Conservation (phyloP, 495 filamentous ascomycete species). For the Penicillium manginii region DNA sequence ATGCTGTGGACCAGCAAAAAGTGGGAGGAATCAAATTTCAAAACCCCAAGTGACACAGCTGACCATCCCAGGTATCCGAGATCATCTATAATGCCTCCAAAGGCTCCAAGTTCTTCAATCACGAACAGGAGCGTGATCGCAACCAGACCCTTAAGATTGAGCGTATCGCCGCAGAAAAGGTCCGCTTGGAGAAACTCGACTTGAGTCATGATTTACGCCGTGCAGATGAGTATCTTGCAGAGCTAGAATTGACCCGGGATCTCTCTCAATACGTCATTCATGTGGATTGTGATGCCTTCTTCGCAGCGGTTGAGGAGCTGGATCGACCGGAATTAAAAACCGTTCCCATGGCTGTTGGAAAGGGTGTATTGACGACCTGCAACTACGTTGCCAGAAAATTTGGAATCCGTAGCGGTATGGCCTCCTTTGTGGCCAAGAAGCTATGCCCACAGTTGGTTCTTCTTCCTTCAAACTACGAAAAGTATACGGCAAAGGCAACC, state of each 20-base stretch:
- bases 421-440: slow-evolving; percentile 91
- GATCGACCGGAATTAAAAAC: slow-evolving; percentile 87
- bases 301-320: slow-evolving; percentile 91
- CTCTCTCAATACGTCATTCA: slow-evolving; percentile 86
- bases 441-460: slow-evolving; percentile 88
- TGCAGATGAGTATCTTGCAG: slow-evolving; percentile 80
- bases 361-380: slow-evolving; percentile 90
- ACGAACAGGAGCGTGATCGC: slow-evolving; percentile 82
- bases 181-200: slow-evolving; percentile 75
- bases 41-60: not conserved
- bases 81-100: slow-evolving; percentile 97
- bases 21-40: slow-evolving; percentile 37
- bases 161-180: slow-evolving; percentile 75
- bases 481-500: slow-evolving; percentile 87
- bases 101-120: slow-evolving; percentile 95
- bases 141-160: slow-evolving; percentile 86
- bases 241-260: slow-evolving; percentile 79
- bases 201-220: slow-evolving; percentile 69
- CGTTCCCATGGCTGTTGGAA: slow-evolving; percentile 91
- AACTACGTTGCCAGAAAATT: slow-evolving; percentile 92
- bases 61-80: slow-evolving; percentile 71
- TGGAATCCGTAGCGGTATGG: slow-evolving; percentile 93
- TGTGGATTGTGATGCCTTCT: slow-evolving; percentile 98
- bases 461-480: slow-evolving; percentile 82
- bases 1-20: slow-evolving; percentile 89